A percentile compares a stretch with the other conserved stretches of the same genome.
Evolutionary conservation across 2,329 filamentous ascomycete genomes (phyloP).

Genomic region (Fusarium anguioides): DNA sequence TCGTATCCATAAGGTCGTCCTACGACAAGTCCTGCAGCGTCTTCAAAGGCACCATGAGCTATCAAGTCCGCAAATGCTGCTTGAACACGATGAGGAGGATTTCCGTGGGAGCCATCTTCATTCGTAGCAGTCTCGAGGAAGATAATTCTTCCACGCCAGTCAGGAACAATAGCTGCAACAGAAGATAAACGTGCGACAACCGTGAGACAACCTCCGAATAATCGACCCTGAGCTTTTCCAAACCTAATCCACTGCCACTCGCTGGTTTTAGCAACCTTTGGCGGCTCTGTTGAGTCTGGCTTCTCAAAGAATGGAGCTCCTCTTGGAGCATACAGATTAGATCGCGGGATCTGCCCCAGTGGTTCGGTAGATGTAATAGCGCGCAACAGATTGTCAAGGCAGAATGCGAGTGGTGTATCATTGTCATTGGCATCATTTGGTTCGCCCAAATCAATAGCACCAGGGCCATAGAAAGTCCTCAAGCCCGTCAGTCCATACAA

Average conservation of each 20-base stretch:
- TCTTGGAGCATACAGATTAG: slow-evolving; percentile 47
- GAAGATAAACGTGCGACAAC: slow-evolving; percentile 54
- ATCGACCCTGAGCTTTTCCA: slow-evolving; percentile 55
- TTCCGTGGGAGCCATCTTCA: slow-evolving; percentile 43
- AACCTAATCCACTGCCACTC: slow-evolving; percentile 53
- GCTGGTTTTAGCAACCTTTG: slow-evolving; percentile 45
- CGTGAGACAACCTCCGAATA: slow-evolving; percentile 56
- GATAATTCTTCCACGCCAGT: slow-evolving; percentile 53
- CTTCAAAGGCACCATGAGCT: slow-evolving; percentile 55
- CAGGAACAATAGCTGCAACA: slow-evolving; percentile 48
- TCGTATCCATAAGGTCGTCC: slow-evolving; percentile 57
- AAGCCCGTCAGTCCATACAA: slow-evolving; percentile 52
- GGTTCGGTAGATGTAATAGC: slow-evolving; percentile 44
- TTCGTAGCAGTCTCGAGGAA: slow-evolving; percentile 56
- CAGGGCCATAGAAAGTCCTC: slow-evolving; percentile 58
- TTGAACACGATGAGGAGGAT: slow-evolving; percentile 45
- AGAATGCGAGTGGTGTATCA: slow-evolving; percentile 47
- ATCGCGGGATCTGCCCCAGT: slow-evolving; percentile 49
- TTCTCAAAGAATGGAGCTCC: slow-evolving; percentile 36
- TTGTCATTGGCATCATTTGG: slow-evolving; percentile 36
- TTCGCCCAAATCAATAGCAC: slow-evolving; percentile 53
- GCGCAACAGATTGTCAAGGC: slow-evolving; percentile 48
- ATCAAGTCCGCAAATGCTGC: slow-evolving; percentile 55
- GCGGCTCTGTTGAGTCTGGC: slow-evolving; percentile 40
- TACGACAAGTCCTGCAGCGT: slow-evolving; percentile 55